Evolutionary conservation across 768 basidiomycete genomes (phyloP).

Genomic region (Auricularia sp.): DNA sequence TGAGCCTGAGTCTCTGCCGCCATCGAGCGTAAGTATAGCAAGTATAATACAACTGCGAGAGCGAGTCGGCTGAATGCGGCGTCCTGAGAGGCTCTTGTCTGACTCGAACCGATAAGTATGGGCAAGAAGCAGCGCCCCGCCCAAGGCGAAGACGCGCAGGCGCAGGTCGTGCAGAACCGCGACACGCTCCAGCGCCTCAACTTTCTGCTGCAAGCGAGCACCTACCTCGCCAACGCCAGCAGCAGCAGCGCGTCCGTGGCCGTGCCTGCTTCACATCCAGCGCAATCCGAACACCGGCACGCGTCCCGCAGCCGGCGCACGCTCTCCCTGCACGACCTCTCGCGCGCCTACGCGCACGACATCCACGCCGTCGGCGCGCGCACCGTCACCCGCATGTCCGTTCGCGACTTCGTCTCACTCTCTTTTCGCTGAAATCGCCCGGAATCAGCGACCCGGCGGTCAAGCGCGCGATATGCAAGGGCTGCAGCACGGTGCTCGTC

Average conservation of each 20-base stretch:
- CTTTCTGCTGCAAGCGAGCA: constrained; percentile 75
- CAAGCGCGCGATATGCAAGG: constrained; percentile 72
- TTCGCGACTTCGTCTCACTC: constrained; percentile 2
- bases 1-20: too few species aligned
- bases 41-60: too few species aligned
- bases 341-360: constrained; percentile 49
- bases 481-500: constrained; percentile 52
- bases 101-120: not conserved
- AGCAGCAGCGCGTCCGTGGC: constrained; percentile 5
- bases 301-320: constrained; percentile 17
- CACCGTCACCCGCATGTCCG: constrained; percentile 68
- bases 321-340: constrained; percentile 33
- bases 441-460: constrained; percentile 60
- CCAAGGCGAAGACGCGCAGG: constrained; percentile 35
- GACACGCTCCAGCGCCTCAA: constrained; percentile 78
- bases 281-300: constrained; percentile 10
- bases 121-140: not conserved
- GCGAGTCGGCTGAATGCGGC: too few species aligned
- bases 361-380: constrained; percentile 69
- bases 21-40: too few species aligned
- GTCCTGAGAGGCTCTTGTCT: too few species aligned
- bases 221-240: constrained; percentile 38
- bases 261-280: not conserved
- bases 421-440: not conserved
- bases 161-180: constrained; percentile 40